These are phyloP conservation scores for Microbotryum saponariae DNA, from an alignment of 1,284 basidiomycete species.

Conservation along the genomic window DNA sequence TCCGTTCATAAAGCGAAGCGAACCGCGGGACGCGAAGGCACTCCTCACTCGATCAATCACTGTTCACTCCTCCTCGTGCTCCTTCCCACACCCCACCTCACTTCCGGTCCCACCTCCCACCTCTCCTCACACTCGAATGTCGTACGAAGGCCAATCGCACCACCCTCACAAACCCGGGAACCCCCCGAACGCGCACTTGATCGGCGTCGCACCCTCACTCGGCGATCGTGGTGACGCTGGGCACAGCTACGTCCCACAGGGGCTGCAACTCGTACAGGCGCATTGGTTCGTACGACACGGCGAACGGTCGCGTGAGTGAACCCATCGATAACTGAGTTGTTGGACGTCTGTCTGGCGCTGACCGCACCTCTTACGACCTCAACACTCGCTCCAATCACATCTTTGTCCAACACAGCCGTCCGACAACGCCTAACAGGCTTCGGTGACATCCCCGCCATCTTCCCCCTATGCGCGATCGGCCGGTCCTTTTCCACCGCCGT, in stretches of 20 bases:
- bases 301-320: constrained; percentile 15
- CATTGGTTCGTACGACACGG: constrained; percentile 29
- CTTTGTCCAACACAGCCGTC: constrained; percentile 12
- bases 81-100: background rate
- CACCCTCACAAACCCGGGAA: constrained; percentile 25
- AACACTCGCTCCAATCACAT: background rate
- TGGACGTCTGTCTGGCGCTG: background rate
- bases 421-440: constrained; percentile 23
- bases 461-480: constrained; percentile 21
- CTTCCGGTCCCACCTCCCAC: background rate
- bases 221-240: too few relatives aligned
- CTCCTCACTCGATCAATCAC: too few relatives aligned
- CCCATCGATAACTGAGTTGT: background rate
- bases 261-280: constrained; percentile 24
- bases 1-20: too few relatives aligned
- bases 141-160: constrained; percentile 19
- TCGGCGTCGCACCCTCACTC: background rate
- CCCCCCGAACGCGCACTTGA: constrained; percentile 15
- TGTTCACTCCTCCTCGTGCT: too few relatives aligned
- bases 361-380: background rate
- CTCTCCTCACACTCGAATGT: constrained; percentile 6
- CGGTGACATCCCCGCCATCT: constrained; percentile 21
- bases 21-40: too few relatives aligned
- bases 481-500: constrained; percentile 24
- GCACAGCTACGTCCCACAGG: constrained; percentile 5